Conservation (phyloP, 306 rosid species). For the Lathyrus aphaca region DNA sequence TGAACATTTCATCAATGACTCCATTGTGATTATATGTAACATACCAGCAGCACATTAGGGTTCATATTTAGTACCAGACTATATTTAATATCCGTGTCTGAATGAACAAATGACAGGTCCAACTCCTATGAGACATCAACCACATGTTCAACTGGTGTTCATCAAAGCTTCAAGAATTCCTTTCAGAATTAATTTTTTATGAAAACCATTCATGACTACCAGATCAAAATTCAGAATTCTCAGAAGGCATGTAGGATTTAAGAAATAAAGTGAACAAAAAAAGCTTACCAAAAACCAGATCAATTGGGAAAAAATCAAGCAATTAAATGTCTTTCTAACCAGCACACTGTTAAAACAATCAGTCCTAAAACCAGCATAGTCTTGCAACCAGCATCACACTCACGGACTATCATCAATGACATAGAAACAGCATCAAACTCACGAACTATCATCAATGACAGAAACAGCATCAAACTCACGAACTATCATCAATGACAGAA, state of each 20-base stretch:
- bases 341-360: conserved; percentile 64
- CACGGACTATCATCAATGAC: conserved; percentile 73
- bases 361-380: conserved; percentile 67
- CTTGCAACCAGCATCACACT: conserved; percentile 75
- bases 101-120: conserved; percentile 52
- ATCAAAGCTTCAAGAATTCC: conserved; percentile 56
- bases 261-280: conserved; percentile 51
- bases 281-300: conserved; percentile 62
- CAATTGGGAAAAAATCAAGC: conserved; percentile 53
- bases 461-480: conserved; percentile 60
- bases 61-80: conserved; percentile 45
- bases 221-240: conserved; percentile 52
- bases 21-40: conserved; percentile 36
- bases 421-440: conserved; percentile 71
- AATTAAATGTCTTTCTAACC: conserved; percentile 61
- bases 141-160: conserved; percentile 54
- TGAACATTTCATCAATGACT: conserved; percentile 49
- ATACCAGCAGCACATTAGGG: conserved; percentile 47
- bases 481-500: conserved; percentile 72
- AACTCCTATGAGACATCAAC: conserved; percentile 54
- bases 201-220: conserved; percentile 43
- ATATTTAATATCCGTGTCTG: conserved; percentile 47
- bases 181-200: conserved; percentile 35
- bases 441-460: conserved; percentile 67
- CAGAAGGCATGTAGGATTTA: conserved; percentile 38